These are phyloP conservation scores for Boechera divaricarpa DNA, from an alignment of 345 rosid genomes.

Conservation along the genomic window DNA sequence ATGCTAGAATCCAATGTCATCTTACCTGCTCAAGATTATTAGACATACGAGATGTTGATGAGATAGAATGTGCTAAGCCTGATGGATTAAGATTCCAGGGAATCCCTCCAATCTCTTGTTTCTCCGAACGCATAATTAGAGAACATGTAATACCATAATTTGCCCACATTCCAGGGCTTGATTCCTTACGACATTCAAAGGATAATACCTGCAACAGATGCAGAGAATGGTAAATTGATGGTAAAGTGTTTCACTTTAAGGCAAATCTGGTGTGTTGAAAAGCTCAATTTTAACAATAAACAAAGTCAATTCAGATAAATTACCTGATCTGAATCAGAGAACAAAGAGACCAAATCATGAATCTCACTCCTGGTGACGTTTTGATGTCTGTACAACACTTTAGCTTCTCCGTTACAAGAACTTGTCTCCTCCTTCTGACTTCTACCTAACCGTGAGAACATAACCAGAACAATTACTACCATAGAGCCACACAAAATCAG, in stretches of 20 bases:
- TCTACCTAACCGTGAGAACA: conserved; percentile 47
- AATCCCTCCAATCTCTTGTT: conserved; percentile 1
- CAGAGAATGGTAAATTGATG: neutral
- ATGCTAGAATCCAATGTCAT: neutral
- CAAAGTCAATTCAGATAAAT: conserved; percentile 6
- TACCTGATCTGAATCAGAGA: conserved; percentile 76
- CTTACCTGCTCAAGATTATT: conserved; percentile 49
- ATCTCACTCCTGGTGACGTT: conserved; percentile 72
- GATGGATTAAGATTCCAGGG: conserved; percentile 28
- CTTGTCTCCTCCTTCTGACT: conserved; percentile 33
- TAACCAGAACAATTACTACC: conserved; percentile 50
- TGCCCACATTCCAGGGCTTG: neutral
- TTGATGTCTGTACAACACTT: conserved; percentile 55
- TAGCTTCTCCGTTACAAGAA: conserved; percentile 55
- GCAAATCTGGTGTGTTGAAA: neutral
- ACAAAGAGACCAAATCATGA: conserved; percentile 63
- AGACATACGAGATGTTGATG: conserved; percentile 32
- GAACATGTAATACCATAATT: conserved; percentile 26
- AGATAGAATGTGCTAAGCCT: conserved; percentile 38
- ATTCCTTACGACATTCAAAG: conserved; percentile 35
- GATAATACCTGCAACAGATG: conserved; percentile 26
- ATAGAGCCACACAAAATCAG: conserved; percentile 48
- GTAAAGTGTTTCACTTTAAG: neutral
- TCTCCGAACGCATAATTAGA: conserved; percentile 15
- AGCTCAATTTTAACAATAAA: conserved; percentile 4